These are phyloP conservation scores for Yarrowia yakushimensis DNA, from an alignment of 805 yeast genomes.

Conservation along the genomic window DNA sequence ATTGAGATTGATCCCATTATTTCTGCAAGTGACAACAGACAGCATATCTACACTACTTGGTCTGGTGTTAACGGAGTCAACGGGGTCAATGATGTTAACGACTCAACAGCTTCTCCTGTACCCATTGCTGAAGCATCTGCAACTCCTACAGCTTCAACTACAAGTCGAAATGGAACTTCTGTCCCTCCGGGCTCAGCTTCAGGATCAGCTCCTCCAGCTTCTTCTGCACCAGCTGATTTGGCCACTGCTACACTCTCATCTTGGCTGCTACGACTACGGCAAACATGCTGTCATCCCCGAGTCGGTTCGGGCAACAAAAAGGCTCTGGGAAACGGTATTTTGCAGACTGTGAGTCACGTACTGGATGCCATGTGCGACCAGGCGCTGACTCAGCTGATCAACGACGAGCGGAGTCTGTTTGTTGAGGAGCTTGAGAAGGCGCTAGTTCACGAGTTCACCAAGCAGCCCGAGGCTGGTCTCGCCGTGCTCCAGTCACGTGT, in stretches of 20 bases:
- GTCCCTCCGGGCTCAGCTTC: too few species aligned
- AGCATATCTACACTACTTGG: not conserved
- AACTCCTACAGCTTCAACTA: not conserved
- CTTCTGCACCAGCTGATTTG: not conserved
- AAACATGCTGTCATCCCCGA: slow-evolving; percentile 76
- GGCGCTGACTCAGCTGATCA: slow-evolving; percentile 49
- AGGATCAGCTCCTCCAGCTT: not conserved
- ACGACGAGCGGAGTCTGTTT: slow-evolving; percentile 49
- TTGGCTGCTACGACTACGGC: slow-evolving; percentile 70
- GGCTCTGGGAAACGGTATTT: slow-evolving; percentile 36
- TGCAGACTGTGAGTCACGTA: slow-evolving; percentile 63
- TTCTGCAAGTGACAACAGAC: not conserved
- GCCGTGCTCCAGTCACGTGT: slow-evolving; percentile 34
- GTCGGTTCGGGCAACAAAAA: slow-evolving; percentile 34
- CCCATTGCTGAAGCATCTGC: not conserved
- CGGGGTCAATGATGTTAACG: too few species aligned
- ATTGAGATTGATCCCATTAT: slow-evolving; percentile 42
- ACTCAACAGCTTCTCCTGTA: too few species aligned
- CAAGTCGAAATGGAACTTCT: not conserved
- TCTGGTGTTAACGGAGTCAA: too few species aligned
- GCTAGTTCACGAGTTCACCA: slow-evolving; percentile 58
- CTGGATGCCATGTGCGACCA: slow-evolving; percentile 59
- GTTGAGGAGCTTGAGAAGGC: slow-evolving; percentile 56
- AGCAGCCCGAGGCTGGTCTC: slow-evolving; percentile 52
- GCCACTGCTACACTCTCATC: slow-evolving; percentile 40